Base-by-base conservation (phyloP, 1,139 yeast genomes). In the Geotrichum aggregatum region DNA sequence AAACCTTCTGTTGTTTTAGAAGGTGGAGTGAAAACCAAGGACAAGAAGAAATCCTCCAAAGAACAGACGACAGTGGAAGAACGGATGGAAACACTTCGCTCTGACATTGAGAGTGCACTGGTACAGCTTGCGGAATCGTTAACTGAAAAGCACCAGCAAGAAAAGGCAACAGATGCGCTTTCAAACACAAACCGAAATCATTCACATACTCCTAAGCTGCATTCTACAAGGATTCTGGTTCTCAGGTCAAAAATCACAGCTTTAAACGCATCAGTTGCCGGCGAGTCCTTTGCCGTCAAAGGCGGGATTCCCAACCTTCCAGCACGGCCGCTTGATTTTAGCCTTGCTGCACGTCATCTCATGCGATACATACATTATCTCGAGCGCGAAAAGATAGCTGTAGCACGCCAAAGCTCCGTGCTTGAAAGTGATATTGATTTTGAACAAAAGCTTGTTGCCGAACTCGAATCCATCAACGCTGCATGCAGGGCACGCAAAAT, bases 341-440 rank as follows among this genome's bases (percentile, higher is more conserved):
- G 33, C 3, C 6, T 47, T 11, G 50, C 50, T 13, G 44, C 44
- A 2, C 21, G 39, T n/a, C 45, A 47, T 26, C 50, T 47, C 33
- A 16, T 30, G 21, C 44, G 50, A 11, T 39, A 40, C n/a, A 33
- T 47, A 19, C 45, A 47, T 21, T n/a, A 31, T 11, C 44, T 47
- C 33, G 30, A 35, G 13, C 18, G 11, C 2, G 16, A 33, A 13
- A 47, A 24, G 33, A 19, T 36, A 30, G 11, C 47, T 7, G 6
- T 44, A 3, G 22, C 19, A n/a, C 11, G 21, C 13, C 41, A 44
- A 24, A 24, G 24, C 11, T 19, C 13, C 2, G 34, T 18, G 7
- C 1, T 44, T 7, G 41, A 44, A 34, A 30, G 26, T 14, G 47
- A 44, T 22, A 24, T 44, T 35, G 47, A 30, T 3, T 44, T 44